phyloP scores from a whole-genome alignment of 2,329 filamentous ascomycete species.

The Xylariaceae sp. region DNA sequence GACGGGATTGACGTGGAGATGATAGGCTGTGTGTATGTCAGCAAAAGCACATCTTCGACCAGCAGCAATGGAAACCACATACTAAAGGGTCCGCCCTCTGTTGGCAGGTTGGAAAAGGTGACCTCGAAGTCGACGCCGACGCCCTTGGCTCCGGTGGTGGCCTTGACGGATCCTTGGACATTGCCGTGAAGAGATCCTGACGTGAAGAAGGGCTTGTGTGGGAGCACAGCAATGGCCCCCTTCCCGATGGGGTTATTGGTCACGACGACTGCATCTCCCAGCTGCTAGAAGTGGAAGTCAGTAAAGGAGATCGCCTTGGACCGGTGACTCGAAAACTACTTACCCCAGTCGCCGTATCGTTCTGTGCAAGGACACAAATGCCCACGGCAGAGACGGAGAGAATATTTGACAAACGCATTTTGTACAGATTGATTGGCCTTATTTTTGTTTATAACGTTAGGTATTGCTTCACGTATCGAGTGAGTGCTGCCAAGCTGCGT shows the following conservation, averaged over 20 bases:
- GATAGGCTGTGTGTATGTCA: slow-evolving; percentile 63
- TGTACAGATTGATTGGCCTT: slow-evolving; percentile 7
- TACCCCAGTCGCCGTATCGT: slow-evolving; percentile 36
- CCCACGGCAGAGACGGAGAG: slow-evolving; percentile 36
- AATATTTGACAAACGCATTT: slow-evolving; percentile 39
- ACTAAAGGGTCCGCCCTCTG: slow-evolving; percentile 66
- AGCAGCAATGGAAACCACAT: slow-evolving; percentile 40
- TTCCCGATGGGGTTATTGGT: slow-evolving; percentile 62
- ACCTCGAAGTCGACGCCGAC: slow-evolving; percentile 63
- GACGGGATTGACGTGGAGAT: slow-evolving; percentile 72
- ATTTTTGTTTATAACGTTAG: neutral
- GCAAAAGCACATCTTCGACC: neutral
- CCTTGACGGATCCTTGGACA: slow-evolving; percentile 60
- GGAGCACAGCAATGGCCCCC: slow-evolving; percentile 63
- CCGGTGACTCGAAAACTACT: slow-evolving; percentile 13
- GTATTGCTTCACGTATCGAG: neutral
- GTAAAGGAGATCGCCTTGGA: neutral
- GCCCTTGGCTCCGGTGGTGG: slow-evolving; percentile 54
- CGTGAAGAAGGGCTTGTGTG: slow-evolving; percentile 59
- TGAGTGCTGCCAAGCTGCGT: neutral
- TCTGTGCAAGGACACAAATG: slow-evolving; percentile 38
- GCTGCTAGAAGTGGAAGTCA: slow-evolving; percentile 40
- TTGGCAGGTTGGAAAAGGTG: slow-evolving; percentile 64
- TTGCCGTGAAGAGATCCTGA: slow-evolving; percentile 56
- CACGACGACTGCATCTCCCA: slow-evolving; percentile 59